Evolutionary conservation across 2,329 filamentous ascomycete genomes (phyloP), one percentile per base, ranked within the genome.

Genomic region (Beauveria scarabaeidicola): DNA sequence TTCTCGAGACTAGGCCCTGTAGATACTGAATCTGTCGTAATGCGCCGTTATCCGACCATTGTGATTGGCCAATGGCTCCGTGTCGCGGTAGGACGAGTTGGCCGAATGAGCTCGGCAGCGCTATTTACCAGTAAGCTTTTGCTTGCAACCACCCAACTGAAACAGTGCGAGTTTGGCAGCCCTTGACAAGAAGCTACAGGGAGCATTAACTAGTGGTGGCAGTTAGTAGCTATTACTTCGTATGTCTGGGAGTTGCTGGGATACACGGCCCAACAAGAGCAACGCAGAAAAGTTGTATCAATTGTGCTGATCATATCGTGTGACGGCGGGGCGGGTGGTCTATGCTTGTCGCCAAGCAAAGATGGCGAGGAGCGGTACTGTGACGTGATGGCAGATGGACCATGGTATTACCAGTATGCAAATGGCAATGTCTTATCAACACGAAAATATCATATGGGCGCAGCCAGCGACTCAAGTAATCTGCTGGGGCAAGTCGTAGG

Each of bases 21-120:
- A 48, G n/a, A 17, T 29, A 54, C 19, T 19, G 43, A 58, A 51
- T 32, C 38, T 23, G 32, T n/a, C 32, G 58, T 60, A 54, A 60
- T 48, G 43, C 44, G 52, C 52, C 58, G 58, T 60, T 60, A 60
- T 60, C 58, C 52, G 52, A 29, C 15, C 17, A 19, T n/a, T 40
- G 27, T 60, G 58, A 60, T 60, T 60, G 58, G 58, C 38, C 58
- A 60, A 60, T 55, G 43, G 52, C 55, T 58, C 36, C 10, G 25
- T n/a, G 23, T n/a, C 9, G 11, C n/a, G 38, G 27, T n/a, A 17
- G n/a, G 55, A 58, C 36, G 46, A 50, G 54, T 25, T 25, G 46
- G 32, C 36, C 32, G 23, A 25, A 23, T 7, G 25, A 32, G 19
- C 21, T n/a, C 23, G 23, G 23, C 32, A 36, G 32, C 32, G 17